Evolutionary conservation across 2,329 filamentous ascomycete species (phyloP).

Genomic region (Calonectria hongkongensis): DNA sequence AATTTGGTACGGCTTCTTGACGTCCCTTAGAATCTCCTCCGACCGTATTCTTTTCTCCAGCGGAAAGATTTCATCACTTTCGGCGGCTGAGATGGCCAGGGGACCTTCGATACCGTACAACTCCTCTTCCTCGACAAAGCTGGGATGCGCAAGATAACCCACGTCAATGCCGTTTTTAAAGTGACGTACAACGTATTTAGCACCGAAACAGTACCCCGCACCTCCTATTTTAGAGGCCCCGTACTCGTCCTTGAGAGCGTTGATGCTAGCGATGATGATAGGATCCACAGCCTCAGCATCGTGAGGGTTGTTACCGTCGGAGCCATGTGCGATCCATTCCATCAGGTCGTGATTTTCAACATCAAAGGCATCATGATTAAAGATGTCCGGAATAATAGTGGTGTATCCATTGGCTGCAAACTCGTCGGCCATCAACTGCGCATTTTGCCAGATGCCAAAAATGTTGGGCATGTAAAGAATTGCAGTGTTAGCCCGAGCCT

Average conservation of each 20-base stretch:
- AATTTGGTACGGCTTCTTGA: conserved; percentile 81
- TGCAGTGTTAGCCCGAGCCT: neutral
- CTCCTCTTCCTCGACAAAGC: conserved; percentile 81
- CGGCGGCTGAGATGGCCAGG: conserved; percentile 79
- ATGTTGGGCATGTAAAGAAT: conserved; percentile 15
- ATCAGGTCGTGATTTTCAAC: conserved; percentile 2
- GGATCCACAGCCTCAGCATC: neutral
- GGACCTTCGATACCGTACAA: conserved; percentile 79
- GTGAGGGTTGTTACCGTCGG: conserved; percentile 5
- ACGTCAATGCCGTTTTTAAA: conserved; percentile 78
- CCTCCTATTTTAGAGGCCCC: conserved; percentile 75
- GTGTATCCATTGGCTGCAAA: conserved; percentile 17
- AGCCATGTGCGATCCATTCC: conserved; percentile 13
- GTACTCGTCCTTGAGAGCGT: conserved; percentile 57
- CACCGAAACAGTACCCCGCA: conserved; percentile 84
- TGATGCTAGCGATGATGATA: neutral
- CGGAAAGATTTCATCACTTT: conserved; percentile 80
- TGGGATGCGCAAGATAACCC: conserved; percentile 85
- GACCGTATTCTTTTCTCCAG: conserved; percentile 77
- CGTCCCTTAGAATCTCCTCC: conserved; percentile 75
- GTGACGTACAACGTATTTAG: conserved; percentile 82
- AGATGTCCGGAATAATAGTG: neutral
- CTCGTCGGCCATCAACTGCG: conserved; percentile 3
- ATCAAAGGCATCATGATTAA: neutral
- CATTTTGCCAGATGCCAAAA: conserved; percentile 24